Evolutionary conservation across 2,329 filamentous ascomycete species (phyloP), one percentile per base, ranked within the genome.

Genomic region (Peltaster fructicola): DNA sequence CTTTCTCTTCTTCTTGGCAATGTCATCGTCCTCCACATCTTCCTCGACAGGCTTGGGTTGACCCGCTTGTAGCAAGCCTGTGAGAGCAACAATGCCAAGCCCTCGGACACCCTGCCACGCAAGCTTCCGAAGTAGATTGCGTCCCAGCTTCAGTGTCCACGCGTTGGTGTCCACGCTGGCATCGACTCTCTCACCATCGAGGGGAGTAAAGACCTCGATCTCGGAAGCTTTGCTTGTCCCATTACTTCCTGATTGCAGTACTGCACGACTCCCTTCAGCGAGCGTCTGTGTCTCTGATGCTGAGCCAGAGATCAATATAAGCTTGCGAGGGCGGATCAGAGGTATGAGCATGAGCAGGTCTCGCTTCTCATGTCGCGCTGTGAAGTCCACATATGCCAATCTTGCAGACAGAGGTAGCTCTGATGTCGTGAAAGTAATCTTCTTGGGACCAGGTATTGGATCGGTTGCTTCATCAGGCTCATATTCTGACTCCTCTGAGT

Each of bases 121-220:
- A 31, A 98, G 63, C 38, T 76, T 76, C 51, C 80, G 80, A 30
- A 91, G 77, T 11, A 98, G 68, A 21, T 68, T 59, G 38, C 85
- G 79, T 23, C 80, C 82, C 10, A 98, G 64, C 51, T 84, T 91
- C 31, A 98, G 78, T 13, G 79, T 74, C 88, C 90, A 98, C 4
- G 88, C 84, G 47, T 95, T 93, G 4, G 85, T 95, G 47, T 98
- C 88, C 20, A 95, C 85, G 43, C 84, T 93, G 8, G 85, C 88
- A 49, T 98, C 74, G 20, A 98, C 64, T 8, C 63, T 58, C 16
- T 65, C 59, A 13, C 82, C 82, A n/a, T 79, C 59, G 7, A 57
- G 51, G 1, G 88, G 88, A 1, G 80, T 82, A 45, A 85, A 85
- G 4, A 98, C 79, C 34, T 84, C 63, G 10, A 59, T 54, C 11